Base-by-base conservation (phyloP, 2,329 filamentous ascomycete genomes). In the Cladosporium velox region DNA sequence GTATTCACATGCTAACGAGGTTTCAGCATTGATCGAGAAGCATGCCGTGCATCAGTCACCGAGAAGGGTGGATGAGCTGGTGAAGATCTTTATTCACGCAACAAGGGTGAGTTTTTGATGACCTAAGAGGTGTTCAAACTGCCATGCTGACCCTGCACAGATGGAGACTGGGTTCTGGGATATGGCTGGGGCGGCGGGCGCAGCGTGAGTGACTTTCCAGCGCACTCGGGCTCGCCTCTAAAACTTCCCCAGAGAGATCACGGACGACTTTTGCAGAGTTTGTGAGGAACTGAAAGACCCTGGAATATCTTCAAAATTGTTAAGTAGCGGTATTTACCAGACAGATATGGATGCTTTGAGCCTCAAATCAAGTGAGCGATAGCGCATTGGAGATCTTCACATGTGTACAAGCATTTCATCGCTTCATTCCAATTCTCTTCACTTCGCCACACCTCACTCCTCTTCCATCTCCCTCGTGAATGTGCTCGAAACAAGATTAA, bases 41-140 rank as follows among this genome's bases (percentile, higher is more conserved):
- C 85, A 93, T 73, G 88, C 91, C 18, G 80, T 85, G n/a, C 80
- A 87, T 59, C 90, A 94, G 71, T 93, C 91, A 2, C 88, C 90
- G 0, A 83, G 82, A 44, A 84, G 92, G 52, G 86, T 97, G 66
- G 92, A 97, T 72, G 90, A 96, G 75, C 80, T 98, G 59, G 87
- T 94, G 55, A 84, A 86, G 70, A 92, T 97, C 60, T 97, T 97
- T 74, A 87, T 93, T 57, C 90, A 93, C 71, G 92, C 90, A n/a
- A 96, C 92, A 18, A 91, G 89, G 82, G 91, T 92, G 77, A 79
- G 85, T 75, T 11, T 1, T 11, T 11, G 26, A 55, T 21, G 26
- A 32, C 28, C 15, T 32, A 21, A 34, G 32, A n/a, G 32, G 12
- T 5, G 14, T 34, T 5, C 28, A 3, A 34, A 55, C 18, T 4